Evolutionary conservation across 2,329 filamentous ascomycete species (phyloP).

Genomic region (Claviceps sp.): DNA sequence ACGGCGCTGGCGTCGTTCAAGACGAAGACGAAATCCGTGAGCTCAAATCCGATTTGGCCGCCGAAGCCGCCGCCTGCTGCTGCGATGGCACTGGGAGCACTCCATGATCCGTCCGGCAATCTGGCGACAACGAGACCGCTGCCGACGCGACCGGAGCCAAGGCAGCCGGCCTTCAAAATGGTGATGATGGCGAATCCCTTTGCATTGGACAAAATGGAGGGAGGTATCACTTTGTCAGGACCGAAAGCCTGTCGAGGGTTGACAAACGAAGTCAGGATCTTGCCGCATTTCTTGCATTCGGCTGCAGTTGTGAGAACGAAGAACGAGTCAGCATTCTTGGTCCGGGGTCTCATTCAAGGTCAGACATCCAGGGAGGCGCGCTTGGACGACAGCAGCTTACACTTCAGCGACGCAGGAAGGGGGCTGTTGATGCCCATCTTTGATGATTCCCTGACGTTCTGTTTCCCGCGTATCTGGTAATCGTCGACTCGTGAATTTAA

Average conservation of each 20-base stretch:
- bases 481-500: no score
- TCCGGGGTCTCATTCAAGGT: neutral
- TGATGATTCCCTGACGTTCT: neutral
- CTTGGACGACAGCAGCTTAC: slow-evolving; percentile 32
- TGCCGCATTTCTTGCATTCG: slow-evolving; percentile 94
- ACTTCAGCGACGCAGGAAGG: slow-evolving; percentile 52
- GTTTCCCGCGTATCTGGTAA: neutral
- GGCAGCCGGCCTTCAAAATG: slow-evolving; percentile 75
- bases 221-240: slow-evolving; percentile 94
- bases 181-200: slow-evolving; percentile 84
- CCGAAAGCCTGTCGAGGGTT: slow-evolving; percentile 89
- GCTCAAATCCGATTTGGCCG: slow-evolving; percentile 75
- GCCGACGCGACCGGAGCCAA: slow-evolving; percentile 70
- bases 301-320: slow-evolving; percentile 36
- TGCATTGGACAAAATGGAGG: slow-evolving; percentile 74
- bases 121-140: slow-evolving; percentile 72
- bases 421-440: slow-evolving; percentile 53
- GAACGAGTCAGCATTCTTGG: neutral
- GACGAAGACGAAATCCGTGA: slow-evolving; percentile 96
- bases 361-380: neutral
- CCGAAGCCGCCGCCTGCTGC: slow-evolving; percentile 73
- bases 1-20: slow-evolving; percentile 85
- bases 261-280: slow-evolving; percentile 89
- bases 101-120: slow-evolving; percentile 66
- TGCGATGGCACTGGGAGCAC: slow-evolving; percentile 67